Evolutionary conservation across 1,284 basidiomycete species (phyloP).

Genomic region (Pulveroboletus sp.): DNA sequence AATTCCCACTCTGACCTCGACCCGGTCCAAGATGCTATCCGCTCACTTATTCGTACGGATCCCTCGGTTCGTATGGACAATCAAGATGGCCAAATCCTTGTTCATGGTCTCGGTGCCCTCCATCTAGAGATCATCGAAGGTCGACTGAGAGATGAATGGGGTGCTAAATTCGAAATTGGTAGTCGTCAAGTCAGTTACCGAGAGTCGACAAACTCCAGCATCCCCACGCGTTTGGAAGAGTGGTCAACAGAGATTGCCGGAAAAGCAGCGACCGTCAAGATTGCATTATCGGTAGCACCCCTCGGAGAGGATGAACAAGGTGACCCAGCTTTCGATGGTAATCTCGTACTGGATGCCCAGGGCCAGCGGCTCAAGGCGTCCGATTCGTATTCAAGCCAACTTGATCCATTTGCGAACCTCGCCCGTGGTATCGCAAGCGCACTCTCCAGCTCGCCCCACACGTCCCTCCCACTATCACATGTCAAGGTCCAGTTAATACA

Average conservation of each 20-base stretch:
- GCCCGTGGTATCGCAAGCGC: conserved; percentile 65
- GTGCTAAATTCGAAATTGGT: conserved; percentile 75
- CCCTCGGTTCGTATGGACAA: conserved; percentile 77
- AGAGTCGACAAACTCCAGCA: conserved; percentile 54
- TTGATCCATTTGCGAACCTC: conserved; percentile 46
- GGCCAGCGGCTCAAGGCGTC: conserved; percentile 53
- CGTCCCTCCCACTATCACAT: conserved; percentile 62
- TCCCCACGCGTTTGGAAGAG: conserved; percentile 31
- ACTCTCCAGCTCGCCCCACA: conserved; percentile 73
- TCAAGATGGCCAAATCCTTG: conserved; percentile 79
- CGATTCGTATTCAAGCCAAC: conserved; percentile 43
- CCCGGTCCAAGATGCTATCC: conserved; percentile 73
- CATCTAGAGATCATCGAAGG: conserved; percentile 87
- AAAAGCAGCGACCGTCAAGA: conserved; percentile 42
- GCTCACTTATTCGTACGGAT: conserved; percentile 78
- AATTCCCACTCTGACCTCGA: conserved; percentile 77
- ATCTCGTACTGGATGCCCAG: conserved; percentile 54
- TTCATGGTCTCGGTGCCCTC: conserved; percentile 81
- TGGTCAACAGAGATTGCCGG: conserved; percentile 66
- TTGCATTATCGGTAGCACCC: conserved; percentile 51
- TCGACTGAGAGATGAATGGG: conserved; percentile 77
- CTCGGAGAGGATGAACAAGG: conserved; percentile 54
- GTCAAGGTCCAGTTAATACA: conserved; percentile 52
- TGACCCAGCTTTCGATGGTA: conserved; percentile 70
- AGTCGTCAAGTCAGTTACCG: conserved; percentile 76